phyloP scores from a whole-genome alignment of 2,329 filamentous ascomycete species.

The Talaromyces sp. region DNA sequence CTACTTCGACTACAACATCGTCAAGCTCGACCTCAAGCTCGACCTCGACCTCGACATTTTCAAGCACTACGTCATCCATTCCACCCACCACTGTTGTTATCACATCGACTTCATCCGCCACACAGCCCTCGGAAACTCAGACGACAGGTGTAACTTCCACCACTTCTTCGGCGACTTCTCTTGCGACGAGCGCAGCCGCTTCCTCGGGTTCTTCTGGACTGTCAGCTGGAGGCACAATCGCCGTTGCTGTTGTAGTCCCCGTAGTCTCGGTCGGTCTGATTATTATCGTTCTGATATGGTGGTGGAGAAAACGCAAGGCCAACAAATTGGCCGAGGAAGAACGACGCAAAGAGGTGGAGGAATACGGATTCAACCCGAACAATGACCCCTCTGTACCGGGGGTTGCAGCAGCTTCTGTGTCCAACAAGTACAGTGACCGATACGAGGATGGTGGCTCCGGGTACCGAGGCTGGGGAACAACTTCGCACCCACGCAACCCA shows the following conservation, averaged over 20 bases:
- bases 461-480: constrained; percentile 92
- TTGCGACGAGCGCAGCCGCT: constrained; percentile 12
- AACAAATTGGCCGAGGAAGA: constrained; percentile 81
- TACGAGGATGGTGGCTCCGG: constrained; percentile 50
- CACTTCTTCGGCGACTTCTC: background rate
- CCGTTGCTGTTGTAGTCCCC: constrained; percentile 89
- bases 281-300: constrained; percentile 69
- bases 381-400: constrained; percentile 75
- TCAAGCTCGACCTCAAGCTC: background rate
- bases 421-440: constrained; percentile 29
- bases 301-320: constrained; percentile 86
- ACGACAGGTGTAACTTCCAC: background rate
- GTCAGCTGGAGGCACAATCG: constrained; percentile 64
- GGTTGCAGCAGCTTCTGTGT: constrained; percentile 47
- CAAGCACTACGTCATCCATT: background rate
- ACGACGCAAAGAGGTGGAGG: constrained; percentile 91
- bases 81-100: background rate
- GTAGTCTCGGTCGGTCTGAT: constrained; percentile 82
- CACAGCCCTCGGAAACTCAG: background rate
- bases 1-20: constrained; percentile 5
- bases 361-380: constrained; percentile 98
- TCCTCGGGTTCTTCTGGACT: constrained; percentile 26
- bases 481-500: constrained; percentile 72
- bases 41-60: constrained; percentile 1
- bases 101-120: background rate